These are phyloP conservation scores for Backusella morwellensis DNA, from an alignment of 192 early-diverging fungal species.

Conservation along the genomic window DNA sequence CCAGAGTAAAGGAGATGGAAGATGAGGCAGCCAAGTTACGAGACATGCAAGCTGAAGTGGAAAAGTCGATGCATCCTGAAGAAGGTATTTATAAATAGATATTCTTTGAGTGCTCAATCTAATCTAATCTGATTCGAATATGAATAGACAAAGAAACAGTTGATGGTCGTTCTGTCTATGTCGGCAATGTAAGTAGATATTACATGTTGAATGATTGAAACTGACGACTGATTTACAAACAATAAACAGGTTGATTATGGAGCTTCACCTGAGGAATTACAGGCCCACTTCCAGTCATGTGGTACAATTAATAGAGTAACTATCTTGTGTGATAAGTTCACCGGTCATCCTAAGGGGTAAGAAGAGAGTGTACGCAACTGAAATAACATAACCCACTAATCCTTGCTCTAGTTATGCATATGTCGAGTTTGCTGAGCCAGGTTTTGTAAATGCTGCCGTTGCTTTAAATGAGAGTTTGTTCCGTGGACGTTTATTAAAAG, in stretches of 20 bases:
- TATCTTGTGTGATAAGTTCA: constrained; percentile 92
- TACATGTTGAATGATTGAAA: neutral
- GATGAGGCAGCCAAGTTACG: constrained; percentile 78
- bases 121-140: neutral
- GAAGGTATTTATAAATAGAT: constrained; percentile 36
- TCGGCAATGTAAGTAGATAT: constrained; percentile 73
- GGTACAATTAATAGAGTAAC: constrained; percentile 97
- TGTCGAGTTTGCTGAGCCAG: constrained; percentile 90
- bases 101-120: neutral
- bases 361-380: too few species aligned
- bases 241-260: constrained; percentile 78
- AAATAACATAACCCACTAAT: neutral
- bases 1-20: constrained; percentile 78
- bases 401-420: constrained; percentile 71
- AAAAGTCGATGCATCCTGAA: constrained; percentile 67
- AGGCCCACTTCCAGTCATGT: constrained; percentile 92
- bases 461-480: constrained; percentile 87
- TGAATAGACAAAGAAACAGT: constrained; percentile 66
- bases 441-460: constrained; percentile 79
- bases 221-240: too few species aligned
- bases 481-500: constrained; percentile 83
- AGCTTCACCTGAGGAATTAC: constrained; percentile 92
- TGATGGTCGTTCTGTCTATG: constrained; percentile 88
- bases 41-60: constrained; percentile 72
- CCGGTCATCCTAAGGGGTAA: constrained; percentile 84